These are phyloP conservation scores for Leccinum truebloodii DNA, from an alignment of 768 basidiomycete genomes.

Conservation along the genomic window DNA sequence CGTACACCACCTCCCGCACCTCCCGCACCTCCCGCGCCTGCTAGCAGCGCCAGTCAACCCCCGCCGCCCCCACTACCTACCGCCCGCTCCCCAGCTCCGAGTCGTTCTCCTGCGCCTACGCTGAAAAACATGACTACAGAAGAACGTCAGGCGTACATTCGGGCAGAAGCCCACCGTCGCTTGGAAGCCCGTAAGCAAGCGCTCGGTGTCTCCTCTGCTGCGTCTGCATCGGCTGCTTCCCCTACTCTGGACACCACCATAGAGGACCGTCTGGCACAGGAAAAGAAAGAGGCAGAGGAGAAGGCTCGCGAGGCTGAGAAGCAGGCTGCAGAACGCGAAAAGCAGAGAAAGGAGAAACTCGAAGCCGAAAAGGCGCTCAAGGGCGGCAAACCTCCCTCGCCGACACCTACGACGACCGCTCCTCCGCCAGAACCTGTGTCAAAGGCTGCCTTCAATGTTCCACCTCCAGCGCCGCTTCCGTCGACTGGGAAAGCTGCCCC, in stretches of 20 bases:
- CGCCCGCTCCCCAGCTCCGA: slow-evolving; percentile 43
- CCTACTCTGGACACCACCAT: slow-evolving; percentile 74
- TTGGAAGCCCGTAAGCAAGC: slow-evolving; percentile 85
- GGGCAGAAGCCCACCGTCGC: slow-evolving; percentile 76
- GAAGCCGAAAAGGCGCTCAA: slow-evolving; percentile 71
- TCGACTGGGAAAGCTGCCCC: slow-evolving; percentile 39
- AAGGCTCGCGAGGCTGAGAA: slow-evolving; percentile 76
- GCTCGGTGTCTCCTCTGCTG: slow-evolving; percentile 65
- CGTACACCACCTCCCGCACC: slow-evolving; percentile 51
- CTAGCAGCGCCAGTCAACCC: slow-evolving; percentile 35
- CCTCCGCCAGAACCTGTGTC: slow-evolving; percentile 42
- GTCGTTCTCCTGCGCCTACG: slow-evolving; percentile 60
- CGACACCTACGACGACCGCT: slow-evolving; percentile 47
- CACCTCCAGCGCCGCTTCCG: slow-evolving; percentile 15
- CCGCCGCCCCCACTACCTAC: slow-evolving; percentile 33
- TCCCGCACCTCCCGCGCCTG: slow-evolving; percentile 45
- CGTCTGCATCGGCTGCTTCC: slow-evolving; percentile 37
- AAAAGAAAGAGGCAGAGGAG: slow-evolving; percentile 90
- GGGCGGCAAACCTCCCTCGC: slow-evolving; percentile 43
- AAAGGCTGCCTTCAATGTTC: neutral
- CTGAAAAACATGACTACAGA: slow-evolving; percentile 80
- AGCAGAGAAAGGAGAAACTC: slow-evolving; percentile 66
- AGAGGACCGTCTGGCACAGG: slow-evolving; percentile 80
- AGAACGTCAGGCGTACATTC: slow-evolving; percentile 76
- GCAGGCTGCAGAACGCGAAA: slow-evolving; percentile 79